Conservation (phyloP, 345 rosid genomes). For the Balakata baccata region DNA sequence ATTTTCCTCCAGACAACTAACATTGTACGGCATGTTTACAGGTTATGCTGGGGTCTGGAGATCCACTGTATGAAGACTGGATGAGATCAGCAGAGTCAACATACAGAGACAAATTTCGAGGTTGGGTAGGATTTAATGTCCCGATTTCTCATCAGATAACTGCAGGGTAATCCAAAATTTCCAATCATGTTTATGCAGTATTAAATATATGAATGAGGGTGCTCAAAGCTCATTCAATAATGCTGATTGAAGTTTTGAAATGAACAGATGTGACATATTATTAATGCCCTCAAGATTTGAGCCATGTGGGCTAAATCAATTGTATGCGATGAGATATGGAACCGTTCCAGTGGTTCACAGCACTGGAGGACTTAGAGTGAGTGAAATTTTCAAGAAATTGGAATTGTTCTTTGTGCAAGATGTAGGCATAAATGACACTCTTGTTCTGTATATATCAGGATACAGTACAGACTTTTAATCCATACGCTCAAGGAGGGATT, state of each 20-base stretch:
- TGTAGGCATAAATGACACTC: slow-evolving; percentile 7
- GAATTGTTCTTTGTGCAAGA: neutral
- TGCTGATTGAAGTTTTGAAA: slow-evolving; percentile 19
- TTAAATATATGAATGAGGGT: neutral
- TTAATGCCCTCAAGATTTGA: slow-evolving; percentile 98
- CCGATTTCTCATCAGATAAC: slow-evolving; percentile 92
- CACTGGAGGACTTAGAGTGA: slow-evolving; percentile 91
- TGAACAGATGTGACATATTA: slow-evolving; percentile 85
- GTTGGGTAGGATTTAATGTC: slow-evolving; percentile 95
- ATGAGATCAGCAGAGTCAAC: slow-evolving; percentile 72
- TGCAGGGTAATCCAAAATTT: slow-evolving; percentile 63
- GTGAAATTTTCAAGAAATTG: slow-evolving; percentile 25
- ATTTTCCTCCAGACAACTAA: slow-evolving; percentile 6
- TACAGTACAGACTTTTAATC: slow-evolving; percentile 77
- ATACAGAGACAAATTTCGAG: slow-evolving; percentile 74
- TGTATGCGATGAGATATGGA: slow-evolving; percentile 98
- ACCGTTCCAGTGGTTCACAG: slow-evolving; percentile 87
- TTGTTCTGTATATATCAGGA: slow-evolving; percentile 47
- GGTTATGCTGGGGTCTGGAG: slow-evolving; percentile 98
- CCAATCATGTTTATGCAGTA: neutral
- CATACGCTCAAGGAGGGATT: slow-evolving; percentile 58
- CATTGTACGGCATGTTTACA: slow-evolving; percentile 23
- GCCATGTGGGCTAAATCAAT: slow-evolving; percentile 91
- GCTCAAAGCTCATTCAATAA: neutral
- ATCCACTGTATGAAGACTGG: slow-evolving; percentile 71